A percentile compares a stretch with the other conserved stretches of the same genome.
phyloP scores from a whole-genome alignment of 2,329 filamentous ascomycete genomes.

The Talaromyces marneffei region DNA sequence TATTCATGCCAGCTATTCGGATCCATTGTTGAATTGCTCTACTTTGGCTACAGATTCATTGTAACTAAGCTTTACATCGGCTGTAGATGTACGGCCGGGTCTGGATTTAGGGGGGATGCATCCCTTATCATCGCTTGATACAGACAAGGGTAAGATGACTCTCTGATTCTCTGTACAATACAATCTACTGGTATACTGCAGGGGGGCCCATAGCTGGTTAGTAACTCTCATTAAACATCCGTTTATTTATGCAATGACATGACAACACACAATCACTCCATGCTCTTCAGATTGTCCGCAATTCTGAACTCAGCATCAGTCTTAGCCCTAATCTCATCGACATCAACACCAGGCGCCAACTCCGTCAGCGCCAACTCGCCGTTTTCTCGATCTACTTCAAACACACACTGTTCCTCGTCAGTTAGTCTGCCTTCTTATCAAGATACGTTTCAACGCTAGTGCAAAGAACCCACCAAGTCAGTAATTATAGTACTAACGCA shows the following conservation, averaged over 20 bases:
- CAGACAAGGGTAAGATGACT: background rate
- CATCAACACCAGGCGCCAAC: slow-evolving; percentile 80
- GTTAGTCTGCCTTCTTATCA: background rate
- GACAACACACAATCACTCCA: slow-evolving; percentile 8
- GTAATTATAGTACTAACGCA: slow-evolving; percentile 91
- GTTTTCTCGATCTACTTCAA: slow-evolving; percentile 69
- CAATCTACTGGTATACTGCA: background rate
- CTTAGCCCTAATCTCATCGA: slow-evolving; percentile 81
- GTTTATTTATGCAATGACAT: background rate
- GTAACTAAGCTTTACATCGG: background rate
- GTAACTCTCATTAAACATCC: background rate
- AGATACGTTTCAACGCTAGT: background rate
- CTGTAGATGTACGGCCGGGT: background rate
- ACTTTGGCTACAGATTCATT: background rate
- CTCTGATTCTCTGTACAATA: too few species aligned
- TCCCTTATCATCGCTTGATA: background rate
- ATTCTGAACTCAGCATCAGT: slow-evolving; percentile 81
- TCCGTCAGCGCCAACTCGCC: slow-evolving; percentile 76
- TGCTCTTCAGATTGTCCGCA: slow-evolving; percentile 64
- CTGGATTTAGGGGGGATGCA: background rate
- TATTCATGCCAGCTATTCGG: background rate
- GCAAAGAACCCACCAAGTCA: slow-evolving; percentile 50
- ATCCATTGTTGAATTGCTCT: background rate
- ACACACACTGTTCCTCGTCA: slow-evolving; percentile 43
- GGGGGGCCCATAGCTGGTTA: background rate